Percentiles rank a stretch among this genome's conserved stretches.
Conservation (phyloP, 2,329 filamentous ascomycete species). For the Nigrospora osmanthi region DNA sequence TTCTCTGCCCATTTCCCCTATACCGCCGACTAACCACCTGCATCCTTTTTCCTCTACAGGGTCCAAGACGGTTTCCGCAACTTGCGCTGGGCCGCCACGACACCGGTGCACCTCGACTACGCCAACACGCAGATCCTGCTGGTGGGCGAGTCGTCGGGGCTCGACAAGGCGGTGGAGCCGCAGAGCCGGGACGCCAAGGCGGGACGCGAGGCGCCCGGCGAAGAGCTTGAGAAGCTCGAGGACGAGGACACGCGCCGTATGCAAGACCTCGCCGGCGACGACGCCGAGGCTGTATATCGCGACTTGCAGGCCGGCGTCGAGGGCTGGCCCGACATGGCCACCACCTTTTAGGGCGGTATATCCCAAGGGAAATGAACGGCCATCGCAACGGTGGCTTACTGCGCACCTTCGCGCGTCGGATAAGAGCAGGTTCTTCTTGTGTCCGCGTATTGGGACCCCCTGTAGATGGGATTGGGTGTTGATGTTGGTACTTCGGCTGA, state of each 20-base stretch:
- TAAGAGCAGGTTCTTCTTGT: no score
- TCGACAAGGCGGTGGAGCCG: conserved; percentile 47
- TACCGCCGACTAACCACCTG: background rate
- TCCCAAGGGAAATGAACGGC: no score
- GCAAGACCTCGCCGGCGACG: conserved; percentile 36
- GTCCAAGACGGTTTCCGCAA: conserved; percentile 64
- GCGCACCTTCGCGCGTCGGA: no score
- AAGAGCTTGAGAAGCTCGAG: conserved; percentile 68
- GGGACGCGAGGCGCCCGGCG: conserved; percentile 54
- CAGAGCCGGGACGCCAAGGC: conserved; percentile 48
- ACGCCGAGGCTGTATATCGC: conserved; percentile 36
- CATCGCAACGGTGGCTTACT: no score
- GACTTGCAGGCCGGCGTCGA: conserved; percentile 41
- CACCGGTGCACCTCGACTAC: conserved; percentile 68
- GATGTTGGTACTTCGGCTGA: no score
- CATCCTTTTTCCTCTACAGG: conserved; percentile 23
- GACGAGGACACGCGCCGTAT: conserved; percentile 66
- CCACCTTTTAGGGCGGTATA: conserved; percentile 35
- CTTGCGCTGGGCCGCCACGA: conserved; percentile 66
- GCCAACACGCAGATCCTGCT: conserved; percentile 70
- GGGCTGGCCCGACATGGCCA: conserved; percentile 56
- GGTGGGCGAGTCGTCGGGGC: conserved; percentile 59
- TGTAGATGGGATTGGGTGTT: no score
- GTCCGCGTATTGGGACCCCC: no score
- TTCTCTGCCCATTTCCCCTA: background rate